phyloP scores from a whole-genome alignment of 179 eudicot species.

The Heliamphora pulchella region DNA sequence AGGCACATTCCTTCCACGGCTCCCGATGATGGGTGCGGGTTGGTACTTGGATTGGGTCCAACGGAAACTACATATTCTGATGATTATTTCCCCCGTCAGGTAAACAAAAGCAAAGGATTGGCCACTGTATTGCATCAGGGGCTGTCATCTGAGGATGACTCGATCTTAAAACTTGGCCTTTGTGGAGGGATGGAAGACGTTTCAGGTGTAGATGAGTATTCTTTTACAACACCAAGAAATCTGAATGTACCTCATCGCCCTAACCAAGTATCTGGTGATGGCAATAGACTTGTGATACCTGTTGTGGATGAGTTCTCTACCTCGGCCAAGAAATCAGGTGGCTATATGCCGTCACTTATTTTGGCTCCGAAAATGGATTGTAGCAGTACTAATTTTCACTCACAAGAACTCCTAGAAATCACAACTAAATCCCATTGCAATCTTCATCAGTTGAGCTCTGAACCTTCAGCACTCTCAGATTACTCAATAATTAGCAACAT shows the following conservation, averaged over 20 bases:
- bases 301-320: conserved; percentile 69
- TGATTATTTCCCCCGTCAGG: conserved; percentile 16
- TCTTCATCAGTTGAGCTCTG: conserved; percentile 41
- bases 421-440: conserved; percentile 30
- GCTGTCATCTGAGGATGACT: conserved; percentile 37
- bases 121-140: conserved; percentile 22
- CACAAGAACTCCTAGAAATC: conserved; percentile 27
- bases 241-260: conserved; percentile 16
- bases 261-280: conserved; percentile 17
- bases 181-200: conserved; percentile 38
- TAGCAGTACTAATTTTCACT: conserved; percentile 22
- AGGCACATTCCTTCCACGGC: conserved; percentile 20
- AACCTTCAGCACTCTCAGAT: conserved; percentile 47
- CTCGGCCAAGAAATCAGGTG: conserved; percentile 79
- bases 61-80: conserved; percentile 44
- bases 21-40: conserved; percentile 74
- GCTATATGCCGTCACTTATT: conserved; percentile 69
- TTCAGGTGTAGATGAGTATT: conserved; percentile 26
- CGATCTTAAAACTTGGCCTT: conserved; percentile 61
- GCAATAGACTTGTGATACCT: conserved; percentile 20
- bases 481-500: conserved; percentile 31
- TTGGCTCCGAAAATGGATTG: conserved; percentile 46
- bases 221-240: conserved; percentile 25
- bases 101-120: conserved; percentile 32
- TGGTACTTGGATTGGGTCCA: conserved; percentile 93